A percentile compares a stretch with the other conserved stretches of the same genome.
phyloP scores from a whole-genome alignment of 116 monocot genomes.

The Thalassia testudinum region DNA sequence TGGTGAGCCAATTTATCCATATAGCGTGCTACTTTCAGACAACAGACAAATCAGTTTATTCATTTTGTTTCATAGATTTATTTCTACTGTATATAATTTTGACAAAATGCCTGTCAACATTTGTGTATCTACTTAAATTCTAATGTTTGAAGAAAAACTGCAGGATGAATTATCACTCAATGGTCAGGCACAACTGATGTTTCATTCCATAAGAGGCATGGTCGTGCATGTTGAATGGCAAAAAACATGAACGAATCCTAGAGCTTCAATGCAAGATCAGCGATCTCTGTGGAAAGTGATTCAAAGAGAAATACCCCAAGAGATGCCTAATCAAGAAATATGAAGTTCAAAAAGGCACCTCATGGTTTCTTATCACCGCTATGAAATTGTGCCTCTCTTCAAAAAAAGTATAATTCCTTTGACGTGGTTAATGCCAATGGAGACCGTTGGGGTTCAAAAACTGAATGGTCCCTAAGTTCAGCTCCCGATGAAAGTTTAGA shows the following conservation, averaged over 20 bases:
- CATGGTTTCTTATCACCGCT: constrained; percentile 27
- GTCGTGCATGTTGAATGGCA: constrained; percentile 14
- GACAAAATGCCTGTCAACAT: no score
- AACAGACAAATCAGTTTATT: no score
- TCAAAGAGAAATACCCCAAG: constrained; percentile 37
- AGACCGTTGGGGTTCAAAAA: constrained; percentile 20
- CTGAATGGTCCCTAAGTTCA: constrained; percentile 31
- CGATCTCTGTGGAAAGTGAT: constrained; percentile 30
- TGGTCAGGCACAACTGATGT: constrained; percentile 7
- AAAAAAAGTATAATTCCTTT: constrained; percentile 22
- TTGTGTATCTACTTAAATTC: no score
- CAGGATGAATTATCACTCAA: constrained; percentile 21
- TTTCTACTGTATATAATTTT: no score
- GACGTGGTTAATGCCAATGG: constrained; percentile 10
- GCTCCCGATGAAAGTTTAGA: constrained; percentile 40
- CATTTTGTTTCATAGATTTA: no score
- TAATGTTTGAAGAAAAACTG: no score
- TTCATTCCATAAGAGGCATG: constrained; percentile 24
- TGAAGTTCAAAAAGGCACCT: constrained; percentile 11
- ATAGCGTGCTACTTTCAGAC: no score
- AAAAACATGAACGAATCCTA: constrained; percentile 27
- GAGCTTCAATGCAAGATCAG: constrained; percentile 35
- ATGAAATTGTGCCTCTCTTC: constrained; percentile 18
- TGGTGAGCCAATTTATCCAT: no score
- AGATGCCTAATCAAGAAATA: constrained; percentile 17